These are phyloP conservation scores for Lumnitzera littorea DNA, from an alignment of 345 rosid species.

Conservation along the genomic window DNA sequence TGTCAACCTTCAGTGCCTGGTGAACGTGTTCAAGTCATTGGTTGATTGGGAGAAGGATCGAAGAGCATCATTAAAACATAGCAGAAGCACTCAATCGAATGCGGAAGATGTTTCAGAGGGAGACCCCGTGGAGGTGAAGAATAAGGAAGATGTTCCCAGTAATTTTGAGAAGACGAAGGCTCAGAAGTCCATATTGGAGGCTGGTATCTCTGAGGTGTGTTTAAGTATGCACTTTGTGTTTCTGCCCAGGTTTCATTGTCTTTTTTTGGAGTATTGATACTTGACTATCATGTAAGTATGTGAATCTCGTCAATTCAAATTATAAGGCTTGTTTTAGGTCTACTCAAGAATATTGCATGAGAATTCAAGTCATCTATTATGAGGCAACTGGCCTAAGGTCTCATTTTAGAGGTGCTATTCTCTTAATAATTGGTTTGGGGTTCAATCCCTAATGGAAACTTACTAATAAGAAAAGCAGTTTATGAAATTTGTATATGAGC, in stretches of 20 bases:
- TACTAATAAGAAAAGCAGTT: too few species aligned
- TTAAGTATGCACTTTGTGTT: constrained; percentile 6
- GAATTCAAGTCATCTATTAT: too few species aligned
- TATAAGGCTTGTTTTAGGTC: too few species aligned
- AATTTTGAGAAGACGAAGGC: constrained; percentile 95
- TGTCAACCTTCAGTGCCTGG: constrained; percentile 61
- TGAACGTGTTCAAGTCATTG: constrained; percentile 78
- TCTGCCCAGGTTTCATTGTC: too few species aligned
- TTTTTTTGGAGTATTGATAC: too few species aligned
- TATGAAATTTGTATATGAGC: too few species aligned
- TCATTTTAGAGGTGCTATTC: too few species aligned
- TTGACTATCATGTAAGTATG: not conserved
- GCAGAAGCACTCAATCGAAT: constrained; percentile 26
- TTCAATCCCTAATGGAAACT: too few species aligned
- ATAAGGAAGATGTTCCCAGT: constrained; percentile 64
- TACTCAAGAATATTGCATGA: too few species aligned
- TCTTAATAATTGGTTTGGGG: too few species aligned
- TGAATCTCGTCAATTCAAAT: too few species aligned
- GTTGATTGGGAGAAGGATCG: constrained; percentile 89
- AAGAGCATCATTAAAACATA: constrained; percentile 39
- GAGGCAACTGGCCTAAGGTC: too few species aligned
- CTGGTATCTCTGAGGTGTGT: constrained; percentile 76
- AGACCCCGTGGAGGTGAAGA: constrained; percentile 44
- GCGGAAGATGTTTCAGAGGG: constrained; percentile 31
- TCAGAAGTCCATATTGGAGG: constrained; percentile 91